Base-by-base conservation (phyloP, 2,329 filamentous ascomycete species). In the Fusarium verticillioides region DNA sequence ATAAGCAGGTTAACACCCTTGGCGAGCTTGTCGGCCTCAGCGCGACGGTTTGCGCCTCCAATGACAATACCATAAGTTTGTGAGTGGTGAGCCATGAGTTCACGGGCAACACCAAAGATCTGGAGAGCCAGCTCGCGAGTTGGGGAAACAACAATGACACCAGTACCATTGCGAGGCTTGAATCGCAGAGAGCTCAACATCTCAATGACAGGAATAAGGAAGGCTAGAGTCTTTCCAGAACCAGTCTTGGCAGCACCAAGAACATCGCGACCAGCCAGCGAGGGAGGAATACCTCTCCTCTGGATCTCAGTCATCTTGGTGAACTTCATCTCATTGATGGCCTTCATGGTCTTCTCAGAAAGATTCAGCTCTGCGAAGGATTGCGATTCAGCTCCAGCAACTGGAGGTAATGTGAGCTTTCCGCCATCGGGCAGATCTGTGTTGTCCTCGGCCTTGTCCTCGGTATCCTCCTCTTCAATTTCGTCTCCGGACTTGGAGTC, bases 271-370 rank as follows among this genome's bases (percentile, higher is more conserved):
- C 96, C 96, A 46, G 95, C 94, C 67, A 98, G 87, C 52, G 97
- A 86, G 26, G 95, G 95, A 9, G 96, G 95, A 63, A 98, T 97
- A 18, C 92, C 93, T 58, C 93, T 89, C 77, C 91, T 89, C 83
- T 98, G 96, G 75, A 98, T 98, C 81, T 96, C 94, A 2, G 96
- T 98, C 95, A 99, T 98, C 53, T 88, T 95, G 79, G 93, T 92
- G 81, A 98, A 98, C 19, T 93, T 93, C 96, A 99, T 98, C 73
- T 93, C 94, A 65, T 91, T 80, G 77, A 98, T 95, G 13, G 95
- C 95, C 84, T 93, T 91, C 88, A 95, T 93, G 1, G 95, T 98
- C 83, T 94, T 95, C 30, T 95, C 93, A 4, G 94, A 96, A 16
- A 99, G 88, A 61, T 93, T 93, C 72, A 99, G 86, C 74, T 98